A percentile compares a stretch with the other conserved stretches of the same genome.
Evolutionary conservation across 2,329 filamentous ascomycete genomes (phyloP).

Genomic region (Colletotrichum paranaense): DNA sequence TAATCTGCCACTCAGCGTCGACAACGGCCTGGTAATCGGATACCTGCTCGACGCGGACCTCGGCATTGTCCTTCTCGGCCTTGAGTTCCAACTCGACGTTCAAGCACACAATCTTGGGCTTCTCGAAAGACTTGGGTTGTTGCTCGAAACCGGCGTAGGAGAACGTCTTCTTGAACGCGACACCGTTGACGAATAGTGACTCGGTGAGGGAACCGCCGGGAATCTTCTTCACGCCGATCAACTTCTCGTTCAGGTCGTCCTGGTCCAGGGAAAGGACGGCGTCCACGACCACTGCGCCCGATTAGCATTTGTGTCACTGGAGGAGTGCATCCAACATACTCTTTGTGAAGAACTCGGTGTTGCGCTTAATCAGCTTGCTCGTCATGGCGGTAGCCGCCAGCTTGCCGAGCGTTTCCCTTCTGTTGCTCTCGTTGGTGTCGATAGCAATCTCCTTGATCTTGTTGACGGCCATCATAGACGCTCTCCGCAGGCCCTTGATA

Average conservation of each 20-base stretch:
- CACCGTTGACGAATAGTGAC: constrained; percentile 95
- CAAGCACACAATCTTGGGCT: constrained; percentile 96
- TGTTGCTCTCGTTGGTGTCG: constrained; percentile 83
- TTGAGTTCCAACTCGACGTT: constrained; percentile 99
- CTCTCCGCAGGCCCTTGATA: constrained; percentile 93
- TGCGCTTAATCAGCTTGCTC: constrained; percentile 98
- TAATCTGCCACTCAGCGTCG: constrained; percentile 99
- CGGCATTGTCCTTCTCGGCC: constrained; percentile 99
- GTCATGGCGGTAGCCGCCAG: constrained; percentile 97
- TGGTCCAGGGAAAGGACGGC: constrained; percentile 96
- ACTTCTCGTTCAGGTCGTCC: constrained; percentile 95
- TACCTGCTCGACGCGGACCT: constrained; percentile 97
- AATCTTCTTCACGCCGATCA: constrained; percentile 99
- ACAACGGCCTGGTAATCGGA: constrained; percentile 99
- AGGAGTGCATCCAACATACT: constrained; percentile 65
- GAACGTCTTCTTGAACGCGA: constrained; percentile 99
- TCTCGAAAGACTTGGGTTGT: constrained; percentile 93
- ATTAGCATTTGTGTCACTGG: background rate
- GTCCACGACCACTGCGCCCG: constrained; percentile 87
- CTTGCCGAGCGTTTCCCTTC: constrained; percentile 88
- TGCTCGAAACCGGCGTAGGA: constrained; percentile 99
- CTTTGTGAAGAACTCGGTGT: constrained; percentile 97
- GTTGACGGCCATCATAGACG: constrained; percentile 92
- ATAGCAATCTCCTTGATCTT: constrained; percentile 99
- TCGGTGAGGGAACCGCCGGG: constrained; percentile 96